Percentiles rank a stretch among this genome's conserved stretches.
These are phyloP conservation scores for Exophiala alcalophila DNA, from an alignment of 2,329 filamentous ascomycete species.

Conservation along the genomic window DNA sequence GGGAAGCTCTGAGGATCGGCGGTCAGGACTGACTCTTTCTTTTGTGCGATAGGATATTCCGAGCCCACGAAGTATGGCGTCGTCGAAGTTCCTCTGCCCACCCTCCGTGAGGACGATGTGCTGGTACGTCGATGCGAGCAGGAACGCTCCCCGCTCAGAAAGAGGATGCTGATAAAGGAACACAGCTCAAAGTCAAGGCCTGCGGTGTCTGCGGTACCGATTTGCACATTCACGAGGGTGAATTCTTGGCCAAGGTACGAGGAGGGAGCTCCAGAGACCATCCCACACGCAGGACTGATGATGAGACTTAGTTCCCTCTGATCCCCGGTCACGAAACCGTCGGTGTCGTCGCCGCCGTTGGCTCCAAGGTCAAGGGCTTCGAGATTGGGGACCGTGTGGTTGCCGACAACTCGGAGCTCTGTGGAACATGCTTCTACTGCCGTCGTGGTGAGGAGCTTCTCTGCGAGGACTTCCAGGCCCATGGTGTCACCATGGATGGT, in stretches of 20 bases:
- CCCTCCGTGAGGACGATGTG: conserved; percentile 58
- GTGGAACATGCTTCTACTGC: conserved; percentile 71
- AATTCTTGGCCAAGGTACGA: conserved; percentile 58
- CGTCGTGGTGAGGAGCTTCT: conserved; percentile 64
- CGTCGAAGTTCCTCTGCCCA: conserved; percentile 61
- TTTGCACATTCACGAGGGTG: conserved; percentile 59
- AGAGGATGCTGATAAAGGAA: conserved; percentile 30
- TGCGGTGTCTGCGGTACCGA: conserved; percentile 62
- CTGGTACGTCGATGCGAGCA: conserved; percentile 40
- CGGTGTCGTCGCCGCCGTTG: conserved; percentile 60
- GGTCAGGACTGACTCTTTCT: background rate
- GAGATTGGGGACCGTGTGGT: conserved; percentile 62
- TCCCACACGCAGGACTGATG: too few relatives aligned
- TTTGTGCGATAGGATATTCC: conserved; percentile 46
- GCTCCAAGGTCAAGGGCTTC: conserved; percentile 59
- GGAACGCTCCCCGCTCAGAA: conserved; percentile 2
- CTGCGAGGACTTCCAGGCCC: conserved; percentile 67
- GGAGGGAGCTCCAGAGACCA: conserved; percentile 9
- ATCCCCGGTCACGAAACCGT: conserved; percentile 68
- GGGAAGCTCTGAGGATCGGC: background rate
- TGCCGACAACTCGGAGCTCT: conserved; percentile 57
- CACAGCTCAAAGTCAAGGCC: conserved; percentile 63
- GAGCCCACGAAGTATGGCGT: conserved; percentile 61
- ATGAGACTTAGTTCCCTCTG: conserved; percentile 58
- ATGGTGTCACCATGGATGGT: conserved; percentile 59